Evolutionary conservation across 371 early-diverging fungal species (phyloP).

Genomic region (Mortierella sp.): DNA sequence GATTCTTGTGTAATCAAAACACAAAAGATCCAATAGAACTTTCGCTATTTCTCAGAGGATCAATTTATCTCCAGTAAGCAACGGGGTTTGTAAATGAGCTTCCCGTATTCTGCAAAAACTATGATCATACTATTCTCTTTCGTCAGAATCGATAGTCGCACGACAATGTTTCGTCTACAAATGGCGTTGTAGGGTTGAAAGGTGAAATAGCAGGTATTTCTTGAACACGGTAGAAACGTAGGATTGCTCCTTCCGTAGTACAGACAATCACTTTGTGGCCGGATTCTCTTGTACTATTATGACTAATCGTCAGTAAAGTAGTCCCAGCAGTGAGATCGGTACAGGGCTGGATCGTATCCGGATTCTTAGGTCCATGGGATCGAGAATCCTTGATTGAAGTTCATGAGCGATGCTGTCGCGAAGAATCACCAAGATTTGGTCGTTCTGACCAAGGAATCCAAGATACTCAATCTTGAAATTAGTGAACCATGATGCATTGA

Average conservation of each 20-base stretch:
- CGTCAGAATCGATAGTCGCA: too few species aligned
- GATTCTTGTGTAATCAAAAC: too few species aligned
- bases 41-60: too few species aligned
- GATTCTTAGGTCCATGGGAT: conserved; percentile 34
- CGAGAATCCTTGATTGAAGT: conserved; percentile 27
- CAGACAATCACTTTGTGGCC: conserved; percentile 25
- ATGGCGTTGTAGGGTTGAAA: conserved; percentile 7
- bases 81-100: conserved; percentile 13
- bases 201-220: conserved; percentile 16
- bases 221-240: not conserved
- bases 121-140: too few species aligned
- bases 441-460: conserved; percentile 31
- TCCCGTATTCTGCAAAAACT: conserved; percentile 6
- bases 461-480: conserved; percentile 43
- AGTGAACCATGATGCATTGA: conserved; percentile 29
- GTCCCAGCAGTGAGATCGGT: conserved; percentile 39
- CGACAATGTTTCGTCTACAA: too few species aligned
- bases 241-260: conserved; percentile 20
- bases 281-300: not conserved
- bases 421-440: conserved; percentile 31
- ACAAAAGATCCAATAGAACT: too few species aligned
- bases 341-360: conserved; percentile 21
- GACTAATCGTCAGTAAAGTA: not conserved
- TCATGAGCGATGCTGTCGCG: conserved; percentile 27
- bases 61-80: too few species aligned